These are phyloP conservation scores for Penicillium salamii DNA, from an alignment of 495 filamentous ascomycete genomes.

Conservation along the genomic window DNA sequence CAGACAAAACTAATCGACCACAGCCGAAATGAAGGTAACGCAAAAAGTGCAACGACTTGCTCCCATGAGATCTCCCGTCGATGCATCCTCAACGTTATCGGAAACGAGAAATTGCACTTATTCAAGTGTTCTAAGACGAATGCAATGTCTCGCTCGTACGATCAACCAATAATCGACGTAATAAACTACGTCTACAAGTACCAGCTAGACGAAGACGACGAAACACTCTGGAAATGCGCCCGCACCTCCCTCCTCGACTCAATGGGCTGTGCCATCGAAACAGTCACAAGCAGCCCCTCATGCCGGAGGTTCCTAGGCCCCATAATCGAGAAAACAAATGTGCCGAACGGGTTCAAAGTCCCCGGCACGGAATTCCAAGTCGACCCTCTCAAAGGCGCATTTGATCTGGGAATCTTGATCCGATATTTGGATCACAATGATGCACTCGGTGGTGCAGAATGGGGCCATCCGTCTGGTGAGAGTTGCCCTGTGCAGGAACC, in stretches of 20 bases:
- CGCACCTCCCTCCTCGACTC: slow-evolving; percentile 37
- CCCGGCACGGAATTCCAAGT: slow-evolving; percentile 38
- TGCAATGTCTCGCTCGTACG: slow-evolving; percentile 19
- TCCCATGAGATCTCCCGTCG: too few relatives aligned
- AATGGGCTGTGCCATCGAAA: slow-evolving; percentile 41
- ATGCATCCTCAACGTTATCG: too few relatives aligned
- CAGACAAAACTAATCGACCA: too few relatives aligned
- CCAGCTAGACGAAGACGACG: slow-evolving; percentile 9
- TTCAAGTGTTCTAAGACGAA: not conserved
- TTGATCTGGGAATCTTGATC: slow-evolving; percentile 43
- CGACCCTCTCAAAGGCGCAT: slow-evolving; percentile 43
- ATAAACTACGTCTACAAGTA: slow-evolving; percentile 31
- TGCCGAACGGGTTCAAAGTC: slow-evolving; percentile 38
- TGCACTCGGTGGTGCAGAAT: slow-evolving; percentile 39
- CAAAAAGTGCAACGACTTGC: too few relatives aligned
- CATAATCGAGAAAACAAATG: slow-evolving; percentile 17
- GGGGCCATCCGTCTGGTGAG: slow-evolving; percentile 46
- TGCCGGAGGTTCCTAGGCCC: slow-evolving; percentile 26
- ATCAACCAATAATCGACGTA: slow-evolving; percentile 29
- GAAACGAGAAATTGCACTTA: too few relatives aligned
- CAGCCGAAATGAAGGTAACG: too few relatives aligned
- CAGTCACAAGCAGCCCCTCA: slow-evolving; percentile 23
- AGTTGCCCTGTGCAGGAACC: not conserved
- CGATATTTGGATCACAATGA: slow-evolving; percentile 48
- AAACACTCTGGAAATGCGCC: slow-evolving; percentile 21